Evolutionary conservation across 495 filamentous ascomycete genomes (phyloP).

Genomic region (Xylaria scruposa): DNA sequence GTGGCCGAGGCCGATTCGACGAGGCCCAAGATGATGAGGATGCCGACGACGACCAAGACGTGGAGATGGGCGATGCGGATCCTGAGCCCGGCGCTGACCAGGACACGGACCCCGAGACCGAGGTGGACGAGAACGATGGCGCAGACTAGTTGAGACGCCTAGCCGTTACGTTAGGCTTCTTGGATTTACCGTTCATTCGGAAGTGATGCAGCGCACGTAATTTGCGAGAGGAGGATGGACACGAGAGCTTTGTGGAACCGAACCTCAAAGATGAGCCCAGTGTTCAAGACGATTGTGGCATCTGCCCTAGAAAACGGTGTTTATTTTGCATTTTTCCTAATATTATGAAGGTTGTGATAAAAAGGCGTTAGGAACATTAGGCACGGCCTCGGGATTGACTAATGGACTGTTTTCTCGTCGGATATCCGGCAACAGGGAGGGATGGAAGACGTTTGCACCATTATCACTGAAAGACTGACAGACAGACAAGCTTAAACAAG

Average conservation of each 20-base stretch:
- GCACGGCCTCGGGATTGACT: background rate
- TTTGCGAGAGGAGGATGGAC: background rate
- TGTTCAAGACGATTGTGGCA: background rate
- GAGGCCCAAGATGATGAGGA: slow-evolving; percentile 37
- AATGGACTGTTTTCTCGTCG: background rate
- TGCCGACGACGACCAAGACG: slow-evolving; percentile 39
- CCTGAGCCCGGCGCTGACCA: slow-evolving; percentile 37
- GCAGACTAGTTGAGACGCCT: slow-evolving; percentile 14
- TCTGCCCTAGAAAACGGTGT: slow-evolving; percentile 1
- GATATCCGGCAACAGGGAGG: background rate
- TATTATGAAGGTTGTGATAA: background rate
- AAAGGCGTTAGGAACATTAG: slow-evolving; percentile 19
- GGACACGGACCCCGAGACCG: slow-evolving; percentile 49
- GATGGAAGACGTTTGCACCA: background rate
- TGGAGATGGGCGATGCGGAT: slow-evolving; percentile 42
- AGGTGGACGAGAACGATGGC: slow-evolving; percentile 46
- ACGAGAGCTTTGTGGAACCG: background rate
- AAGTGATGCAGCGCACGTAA: background rate
- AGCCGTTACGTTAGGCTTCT: background rate
- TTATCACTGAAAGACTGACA: slow-evolving; percentile 1
- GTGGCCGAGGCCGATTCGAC: slow-evolving; percentile 37
- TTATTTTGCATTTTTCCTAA: background rate
- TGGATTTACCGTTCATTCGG: background rate
- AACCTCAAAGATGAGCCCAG: background rate
- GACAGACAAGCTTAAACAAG: background rate